phyloP scores from a whole-genome alignment of 805 yeast species.

The Myxozyma sirexii region DNA sequence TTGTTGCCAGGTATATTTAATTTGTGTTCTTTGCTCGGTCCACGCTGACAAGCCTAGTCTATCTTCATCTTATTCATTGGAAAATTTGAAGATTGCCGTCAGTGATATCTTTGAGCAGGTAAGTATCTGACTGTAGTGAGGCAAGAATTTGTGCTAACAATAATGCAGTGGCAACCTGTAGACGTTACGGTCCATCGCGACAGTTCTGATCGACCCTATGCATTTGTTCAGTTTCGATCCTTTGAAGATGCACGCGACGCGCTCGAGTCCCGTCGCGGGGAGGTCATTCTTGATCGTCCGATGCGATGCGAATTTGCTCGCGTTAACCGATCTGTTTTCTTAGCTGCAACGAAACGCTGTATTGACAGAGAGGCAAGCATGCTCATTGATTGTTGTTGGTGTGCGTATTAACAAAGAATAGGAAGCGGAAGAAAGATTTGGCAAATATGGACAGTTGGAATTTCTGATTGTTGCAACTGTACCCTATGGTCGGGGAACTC shows the following conservation, averaged over 20 bases:
- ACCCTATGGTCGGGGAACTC: slow-evolving; percentile 20
- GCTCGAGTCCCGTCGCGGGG: slow-evolving; percentile 25
- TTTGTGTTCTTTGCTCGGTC: not conserved
- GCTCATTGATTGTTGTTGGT: not conserved
- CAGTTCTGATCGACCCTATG: slow-evolving; percentile 31
- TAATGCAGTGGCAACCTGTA: slow-evolving; percentile 28
- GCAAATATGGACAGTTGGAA: slow-evolving; percentile 28
- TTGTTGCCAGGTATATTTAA: slow-evolving; percentile 27
- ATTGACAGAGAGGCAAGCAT: slow-evolving; percentile 13
- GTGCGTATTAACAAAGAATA: not conserved
- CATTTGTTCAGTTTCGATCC: slow-evolving; percentile 30
- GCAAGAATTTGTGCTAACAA: not conserved
- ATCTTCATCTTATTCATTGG: slow-evolving; percentile 28
- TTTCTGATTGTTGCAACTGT: slow-evolving; percentile 26
- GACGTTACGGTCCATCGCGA: slow-evolving; percentile 35
- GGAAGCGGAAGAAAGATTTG: slow-evolving; percentile 29
- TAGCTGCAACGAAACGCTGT: slow-evolving; percentile 43
- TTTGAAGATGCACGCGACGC: slow-evolving; percentile 35
- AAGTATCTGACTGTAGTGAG: not conserved
- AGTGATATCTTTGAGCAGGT: slow-evolving; percentile 21
- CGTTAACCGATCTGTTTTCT: slow-evolving; percentile 81
- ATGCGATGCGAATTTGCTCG: slow-evolving; percentile 89
- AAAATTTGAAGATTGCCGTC: slow-evolving; percentile 26
- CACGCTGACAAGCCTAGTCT: slow-evolving; percentile 12
- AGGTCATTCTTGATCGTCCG: slow-evolving; percentile 38